Conservation (phyloP, 2,329 filamentous ascomycete genomes). For the Chaetothyriales sp. region DNA sequence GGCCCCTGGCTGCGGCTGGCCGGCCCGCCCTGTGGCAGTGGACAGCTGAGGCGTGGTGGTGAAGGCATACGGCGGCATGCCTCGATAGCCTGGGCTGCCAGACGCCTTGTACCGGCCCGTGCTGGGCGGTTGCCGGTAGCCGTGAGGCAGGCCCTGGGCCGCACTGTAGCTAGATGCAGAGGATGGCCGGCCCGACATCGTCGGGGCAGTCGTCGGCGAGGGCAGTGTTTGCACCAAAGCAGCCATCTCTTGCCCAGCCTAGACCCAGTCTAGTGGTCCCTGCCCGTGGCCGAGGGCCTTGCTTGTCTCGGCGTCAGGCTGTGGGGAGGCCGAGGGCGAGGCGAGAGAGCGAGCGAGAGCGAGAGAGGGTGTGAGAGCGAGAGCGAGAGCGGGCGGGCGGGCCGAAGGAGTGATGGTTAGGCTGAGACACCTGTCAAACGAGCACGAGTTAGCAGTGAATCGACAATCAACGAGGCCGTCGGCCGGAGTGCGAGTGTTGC, state of each 20-base stretch:
- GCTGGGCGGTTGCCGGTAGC: constrained; percentile 15
- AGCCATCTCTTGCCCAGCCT: constrained; percentile 55
- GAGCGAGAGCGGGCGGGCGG: not conserved
- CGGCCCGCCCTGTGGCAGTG: constrained; percentile 24
- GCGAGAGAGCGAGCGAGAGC: not conserved
- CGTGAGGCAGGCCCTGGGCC: constrained; percentile 24
- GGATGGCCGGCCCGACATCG: constrained; percentile 63
- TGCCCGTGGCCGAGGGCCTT: not conserved
- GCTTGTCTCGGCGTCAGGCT: not conserved
- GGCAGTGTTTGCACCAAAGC: constrained; percentile 71
- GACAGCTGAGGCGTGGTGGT: constrained; percentile 55
- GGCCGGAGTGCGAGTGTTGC: not conserved
- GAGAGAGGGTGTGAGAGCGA: not conserved
- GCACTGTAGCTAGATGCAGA: constrained; percentile 43
- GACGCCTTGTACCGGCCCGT: constrained; percentile 26
- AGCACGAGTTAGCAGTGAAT: not conserved
- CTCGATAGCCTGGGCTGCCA: constrained; percentile 33
- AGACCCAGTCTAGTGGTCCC: not conserved
- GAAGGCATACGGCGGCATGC: constrained; percentile 63
- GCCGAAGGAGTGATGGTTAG: not conserved
- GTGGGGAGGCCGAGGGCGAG: not conserved
- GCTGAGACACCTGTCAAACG: not conserved
- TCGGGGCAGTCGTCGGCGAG: constrained; percentile 60
- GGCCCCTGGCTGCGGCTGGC: no score
- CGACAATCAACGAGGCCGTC: not conserved